Evolutionary conservation across 164 flowering plant genomes (phyloP), one percentile per base, ranked within the genome.

Genomic region (Vitis rupestris): DNA sequence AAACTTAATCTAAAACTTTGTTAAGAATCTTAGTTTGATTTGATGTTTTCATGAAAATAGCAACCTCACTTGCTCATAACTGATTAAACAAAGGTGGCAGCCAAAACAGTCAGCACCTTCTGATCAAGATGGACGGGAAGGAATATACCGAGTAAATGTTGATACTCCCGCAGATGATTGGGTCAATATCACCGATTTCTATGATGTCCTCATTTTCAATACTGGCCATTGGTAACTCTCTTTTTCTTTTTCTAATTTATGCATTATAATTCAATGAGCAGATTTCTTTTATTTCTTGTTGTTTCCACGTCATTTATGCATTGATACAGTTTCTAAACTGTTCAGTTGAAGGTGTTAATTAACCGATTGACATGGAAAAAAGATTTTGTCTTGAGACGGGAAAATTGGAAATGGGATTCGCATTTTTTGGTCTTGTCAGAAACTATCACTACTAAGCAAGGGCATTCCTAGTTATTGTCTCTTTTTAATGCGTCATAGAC

Each of bases 151-250:
- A 69, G 97, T 92, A 14, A 97, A 96, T 86, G 89, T 86, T 69
- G 99, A 96, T 82, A 67, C 83, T 77, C 99, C 99, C 50, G 95
- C 98, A 61, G 83, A 83, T 74, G 97, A 96, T 64, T 96, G 98
- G 99, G 82, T 75, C 64, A 75, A 78, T 69, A 81, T 84, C 70
- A 71, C 87, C 53, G 74, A 84, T 63, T 96, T 93, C 80, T 96
- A 96, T 66, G 90, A 96, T 81, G 92, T 93, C 70, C 90, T 96
- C 50, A 75, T 93, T 51, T 96, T 93, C 72, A 92, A 96, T 66
- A 90, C 97, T 61, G 99, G 99, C 17, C 99, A 96, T 76, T 93
- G 98, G 99, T 95, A 85, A 80, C 50, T 44, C 23, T 4, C 29
- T 51, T 67, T 44, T 76, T 52, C 71, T 19, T 71, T 68, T 54